Evolutionary conservation across 371 early-diverging fungal genomes (phyloP), one percentile per base, ranked within the genome.

Genomic region (Nematocida minor): DNA sequence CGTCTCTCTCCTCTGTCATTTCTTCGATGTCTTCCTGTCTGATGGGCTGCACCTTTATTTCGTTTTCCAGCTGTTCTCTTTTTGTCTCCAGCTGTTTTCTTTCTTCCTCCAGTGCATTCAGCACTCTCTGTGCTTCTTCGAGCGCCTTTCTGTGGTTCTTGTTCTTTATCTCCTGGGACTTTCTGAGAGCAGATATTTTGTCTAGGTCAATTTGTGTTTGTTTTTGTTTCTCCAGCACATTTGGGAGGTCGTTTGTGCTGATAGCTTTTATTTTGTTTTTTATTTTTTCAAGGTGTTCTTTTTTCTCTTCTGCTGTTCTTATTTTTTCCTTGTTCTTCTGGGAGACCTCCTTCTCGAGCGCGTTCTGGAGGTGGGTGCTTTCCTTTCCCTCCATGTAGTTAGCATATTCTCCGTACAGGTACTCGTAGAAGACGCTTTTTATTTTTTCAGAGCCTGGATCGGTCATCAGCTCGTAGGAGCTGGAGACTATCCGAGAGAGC

Each of bases 1-100:
- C 64, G 2, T 77, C 66, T 69, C 84, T 83, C 82, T 92, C 90
- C 6, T 86, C 83, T 48, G 87, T 91, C 91, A 92, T 91, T 47
- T 89, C 87, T 60, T 90, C 89, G 2, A 91, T 87, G 82, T 91
- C 91, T 46, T 88, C 90, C 20, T 89, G 88, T 41, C 89, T 89
- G 25, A 92, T 88, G 66, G 88, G 88, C 82, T 92, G 92, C 49
- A 83, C 80, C 53, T 90, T 89, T 16, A 92, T 90, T 11, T 85
- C 70, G 6, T 71, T 57, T 66, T 87, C 82, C 47, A 89, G 77
- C n/a, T 84, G 83, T 0, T 62, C 48, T 53, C 81, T 77, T 36
- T 34, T 62, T 36, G 29, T 32, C 6, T 66, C 57, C n/a, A 49
- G 20, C n/a, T 69, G 67, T 14, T 70, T 46, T 41, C 80, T 44